Evolutionary conservation across 371 early-diverging fungal genomes (phyloP).

Genomic region (Rhizopus microsporus): DNA sequence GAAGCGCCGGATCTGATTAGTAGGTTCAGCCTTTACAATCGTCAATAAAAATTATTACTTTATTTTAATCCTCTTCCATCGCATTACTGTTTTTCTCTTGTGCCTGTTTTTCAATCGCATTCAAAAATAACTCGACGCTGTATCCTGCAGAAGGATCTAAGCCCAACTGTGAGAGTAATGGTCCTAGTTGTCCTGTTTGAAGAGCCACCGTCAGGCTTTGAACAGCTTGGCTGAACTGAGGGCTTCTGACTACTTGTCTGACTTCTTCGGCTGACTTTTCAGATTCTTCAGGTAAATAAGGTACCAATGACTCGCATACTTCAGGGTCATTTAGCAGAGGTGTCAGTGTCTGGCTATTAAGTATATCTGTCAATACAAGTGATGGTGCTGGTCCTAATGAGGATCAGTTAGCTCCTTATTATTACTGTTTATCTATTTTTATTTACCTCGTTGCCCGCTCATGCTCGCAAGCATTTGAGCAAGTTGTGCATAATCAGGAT

Average conservation of each 20-base stretch:
- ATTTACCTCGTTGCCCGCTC: slow-evolving; percentile 4
- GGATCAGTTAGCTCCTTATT: not conserved
- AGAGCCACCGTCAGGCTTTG: slow-evolving; percentile 62
- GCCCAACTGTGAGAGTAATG: slow-evolving; percentile 65
- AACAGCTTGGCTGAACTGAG: slow-evolving; percentile 73
- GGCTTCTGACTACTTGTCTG: slow-evolving; percentile 58
- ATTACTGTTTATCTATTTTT: not conserved
- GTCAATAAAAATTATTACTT: slow-evolving; percentile 3
- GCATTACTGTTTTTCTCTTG: slow-evolving; percentile 32
- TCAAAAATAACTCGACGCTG: slow-evolving; percentile 67
- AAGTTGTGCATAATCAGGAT: slow-evolving; percentile 13
- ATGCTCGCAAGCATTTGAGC: slow-evolving; percentile 27
- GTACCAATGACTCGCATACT: slow-evolving; percentile 56
- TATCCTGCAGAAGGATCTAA: slow-evolving; percentile 62
- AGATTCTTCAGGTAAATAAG: slow-evolving; percentile 59
- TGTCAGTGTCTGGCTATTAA: slow-evolving; percentile 55
- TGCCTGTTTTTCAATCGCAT: slow-evolving; percentile 62
- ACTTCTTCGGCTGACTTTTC: slow-evolving; percentile 51
- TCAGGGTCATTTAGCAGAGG: slow-evolving; percentile 57
- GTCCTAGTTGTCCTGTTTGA: slow-evolving; percentile 69
- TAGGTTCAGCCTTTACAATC: slow-evolving; percentile 14
- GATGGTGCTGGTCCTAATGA: slow-evolving; percentile 5
- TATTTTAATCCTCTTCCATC: slow-evolving; percentile 27
- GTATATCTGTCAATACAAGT: slow-evolving; percentile 35
- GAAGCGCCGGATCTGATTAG: slow-evolving; percentile 42